phyloP scores from a whole-genome alignment of 1,284 basidiomycete species.

The Cutaneotrichosporon curvatum region DNA sequence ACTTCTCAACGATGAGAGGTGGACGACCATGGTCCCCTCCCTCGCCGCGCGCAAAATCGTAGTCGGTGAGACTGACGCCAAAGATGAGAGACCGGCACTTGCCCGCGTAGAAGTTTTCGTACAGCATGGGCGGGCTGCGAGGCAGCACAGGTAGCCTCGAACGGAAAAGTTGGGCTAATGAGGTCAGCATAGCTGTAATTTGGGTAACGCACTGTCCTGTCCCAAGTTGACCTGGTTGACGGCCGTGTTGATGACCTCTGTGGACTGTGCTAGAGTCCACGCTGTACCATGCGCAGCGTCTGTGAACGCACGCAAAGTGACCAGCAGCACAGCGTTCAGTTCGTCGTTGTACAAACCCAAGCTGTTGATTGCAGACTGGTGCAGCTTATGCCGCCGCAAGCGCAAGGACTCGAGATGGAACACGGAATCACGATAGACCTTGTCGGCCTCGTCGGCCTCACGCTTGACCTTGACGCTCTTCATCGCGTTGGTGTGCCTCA shows the following conservation, averaged over 20 bases:
- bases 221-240: conserved; percentile 63
- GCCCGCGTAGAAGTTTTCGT: conserved; percentile 55
- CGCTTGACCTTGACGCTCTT: conserved; percentile 72
- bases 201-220: conserved; percentile 54
- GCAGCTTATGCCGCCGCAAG: conserved; percentile 68
- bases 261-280: conserved; percentile 53
- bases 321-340: conserved; percentile 59
- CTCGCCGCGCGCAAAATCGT: conserved; percentile 71
- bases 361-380: conserved; percentile 77
- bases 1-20: conserved; percentile 77
- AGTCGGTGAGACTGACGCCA: conserved; percentile 84
- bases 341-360: conserved; percentile 73
- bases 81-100: conserved; percentile 76
- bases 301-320: conserved; percentile 61
- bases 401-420: conserved; percentile 91
- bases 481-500: conserved; percentile 47
- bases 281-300: conserved; percentile 58
- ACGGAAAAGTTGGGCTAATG: conserved; percentile 9
- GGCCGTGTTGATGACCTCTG: conserved; percentile 45
- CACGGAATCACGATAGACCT: conserved; percentile 83
- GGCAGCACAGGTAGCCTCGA: conserved; percentile 4
- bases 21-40: conserved; percentile 57
- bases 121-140: conserved; percentile 25
- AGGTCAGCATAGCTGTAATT: neutral
- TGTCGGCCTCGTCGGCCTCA: conserved; percentile 91